Base-by-base conservation (phyloP, 495 filamentous ascomycete genomes). In the Elaphomyces granulatus region DNA sequence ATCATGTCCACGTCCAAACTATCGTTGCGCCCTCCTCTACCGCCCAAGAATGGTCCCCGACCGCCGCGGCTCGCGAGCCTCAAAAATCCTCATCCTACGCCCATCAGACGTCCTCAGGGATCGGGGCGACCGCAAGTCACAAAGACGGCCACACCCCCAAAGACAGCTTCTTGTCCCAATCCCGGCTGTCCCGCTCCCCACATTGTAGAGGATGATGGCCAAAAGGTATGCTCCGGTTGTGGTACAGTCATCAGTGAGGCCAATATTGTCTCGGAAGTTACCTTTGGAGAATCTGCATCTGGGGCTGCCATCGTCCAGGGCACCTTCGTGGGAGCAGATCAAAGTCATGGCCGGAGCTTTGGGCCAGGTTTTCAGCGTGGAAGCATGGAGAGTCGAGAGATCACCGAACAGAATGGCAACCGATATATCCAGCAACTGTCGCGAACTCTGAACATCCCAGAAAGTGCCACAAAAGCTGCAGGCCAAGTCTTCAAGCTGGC, bases 281-380 rank as follows among this genome's bases (percentile, higher is more conserved):
- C 75, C 3, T 98, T 95, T 50, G 86, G 86, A 36, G 86, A 95
- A 59, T 77, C 70, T 30, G 68, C 78, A 0, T 72, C 72, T 17
- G 90, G 90, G 48, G 87, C 84, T 37, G 86, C 88, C 20, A 71
- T 87, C n/a, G 81, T 94, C 8, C 85, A 94, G 53, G 90, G 90
- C 47, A 82, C 74, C 36, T 87, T 77, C 63, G 73, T 98, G 37
- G 82, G 78, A 30, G 83, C 83, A 43, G 80, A 82, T 55, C 82
- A 92, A 51, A 72, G 72, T 20, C 70, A 77, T 61, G 76, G 75
- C 16, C 68, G 68, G 36, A 76, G 71, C 49, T 67, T 66, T 46
- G 78, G 77, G 9, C 58, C 67, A 1, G 67, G 67, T 8, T 71
- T 72, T 43, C 66, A 68, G 36, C 68, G 74, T 54, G 58, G 72